These are phyloP conservation scores for Astragalus membranaceus DNA, from an alignment of 306 rosid species.

Conservation along the genomic window DNA sequence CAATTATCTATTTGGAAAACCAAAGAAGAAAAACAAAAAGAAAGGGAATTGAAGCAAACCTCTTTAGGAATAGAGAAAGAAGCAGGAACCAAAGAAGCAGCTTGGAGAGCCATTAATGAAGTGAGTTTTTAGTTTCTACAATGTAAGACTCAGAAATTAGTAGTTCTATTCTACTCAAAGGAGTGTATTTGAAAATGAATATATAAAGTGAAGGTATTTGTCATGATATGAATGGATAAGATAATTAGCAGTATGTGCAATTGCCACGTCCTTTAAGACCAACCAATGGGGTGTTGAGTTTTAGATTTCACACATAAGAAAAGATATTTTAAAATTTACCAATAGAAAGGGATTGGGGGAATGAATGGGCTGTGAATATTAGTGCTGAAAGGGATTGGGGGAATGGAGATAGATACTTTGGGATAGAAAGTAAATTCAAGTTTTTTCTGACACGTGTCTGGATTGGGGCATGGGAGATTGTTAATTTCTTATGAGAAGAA, in stretches of 20 bases:
- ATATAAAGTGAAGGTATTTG: slow-evolving; percentile 15
- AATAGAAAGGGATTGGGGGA: neutral
- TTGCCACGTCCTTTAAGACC: slow-evolving; percentile 18
- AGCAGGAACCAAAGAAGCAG: slow-evolving; percentile 43
- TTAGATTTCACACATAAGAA: slow-evolving; percentile 32
- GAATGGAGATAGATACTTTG: slow-evolving; percentile 2
- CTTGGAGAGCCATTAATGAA: slow-evolving; percentile 33
- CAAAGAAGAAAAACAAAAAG: neutral
- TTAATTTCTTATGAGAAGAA: neutral
- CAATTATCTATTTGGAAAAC: neutral
- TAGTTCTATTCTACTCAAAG: neutral
- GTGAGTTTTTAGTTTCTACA: neutral
- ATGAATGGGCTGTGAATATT: slow-evolving; percentile 30
- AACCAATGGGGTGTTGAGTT: slow-evolving; percentile 26
- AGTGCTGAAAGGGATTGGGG: slow-evolving; percentile 9
- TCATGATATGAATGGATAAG: slow-evolving; percentile 32
- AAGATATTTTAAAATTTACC: slow-evolving; percentile 23
- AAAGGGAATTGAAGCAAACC: slow-evolving; percentile 22
- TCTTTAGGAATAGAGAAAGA: slow-evolving; percentile 38
- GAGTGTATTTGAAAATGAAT: neutral
- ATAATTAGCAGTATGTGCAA: slow-evolving; percentile 31
- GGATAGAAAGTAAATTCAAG: neutral
- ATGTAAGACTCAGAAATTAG: neutral
- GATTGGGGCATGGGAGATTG: neutral
- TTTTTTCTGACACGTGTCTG: neutral